Evolutionary conservation across 257 asterid species (phyloP), one percentile per base, ranked within the genome.

Genomic region (Cynanchum wilfordii): DNA sequence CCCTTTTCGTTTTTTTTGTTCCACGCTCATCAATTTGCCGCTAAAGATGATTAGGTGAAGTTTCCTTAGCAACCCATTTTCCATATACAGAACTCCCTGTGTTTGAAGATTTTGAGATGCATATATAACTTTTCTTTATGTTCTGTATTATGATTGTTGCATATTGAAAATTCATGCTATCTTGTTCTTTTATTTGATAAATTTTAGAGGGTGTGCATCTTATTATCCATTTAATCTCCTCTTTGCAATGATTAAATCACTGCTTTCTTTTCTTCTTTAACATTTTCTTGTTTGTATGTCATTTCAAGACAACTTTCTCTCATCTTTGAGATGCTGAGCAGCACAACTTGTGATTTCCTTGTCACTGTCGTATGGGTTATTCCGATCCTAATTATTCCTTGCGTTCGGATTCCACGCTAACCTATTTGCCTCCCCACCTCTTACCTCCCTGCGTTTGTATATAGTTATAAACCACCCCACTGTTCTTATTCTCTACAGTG

Each of bases 391-490:
- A 36, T 12, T 56, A 15, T 44, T 72, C 56, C 2, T 30, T 10
- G 15, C 51, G 1, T 49, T 62, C 47, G 27, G 68, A 66, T 42
- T 44, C 57, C 58, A 56, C 45, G 55, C 72, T 29, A 73, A 50
- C 77, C 64, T 50, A 25, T 13, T 7, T 33, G 7, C 44, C 20
- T 24, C 29, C 7, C 51, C 47, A 19, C 7, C 25, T 36, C 19
- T 38, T 65, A 29, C 65, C 63, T 40, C 38, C 9, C 75, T 51
- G 24, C 12, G 5, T 30, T 42, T 42, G 0, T 62, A 15, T 30
- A 30, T 7, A 33, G 38, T 3, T 33, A 5, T 33, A 62, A 44
- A 17, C 68, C 8, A 17, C 68, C 8, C 27, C 8, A 16, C 45
- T 36, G 27, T 44, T 44, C 58, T 13, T 44, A 25, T 12, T 25